Conservation (phyloP, 495 filamentous ascomycete species). For the Lichenothelia convexa region DNA sequence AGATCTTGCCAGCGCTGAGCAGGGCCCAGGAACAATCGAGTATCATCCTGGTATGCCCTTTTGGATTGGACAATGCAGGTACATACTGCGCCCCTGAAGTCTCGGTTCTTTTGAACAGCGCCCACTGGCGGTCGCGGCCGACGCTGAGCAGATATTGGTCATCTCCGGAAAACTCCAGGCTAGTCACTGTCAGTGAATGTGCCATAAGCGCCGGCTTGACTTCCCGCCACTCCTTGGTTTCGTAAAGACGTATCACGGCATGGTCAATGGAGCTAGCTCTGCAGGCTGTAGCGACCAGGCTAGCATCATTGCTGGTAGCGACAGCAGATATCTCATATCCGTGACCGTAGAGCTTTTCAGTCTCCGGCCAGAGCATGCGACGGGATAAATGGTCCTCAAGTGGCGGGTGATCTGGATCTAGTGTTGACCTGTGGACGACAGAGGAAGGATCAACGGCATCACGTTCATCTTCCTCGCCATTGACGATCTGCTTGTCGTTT, state of each 20-base stretch:
- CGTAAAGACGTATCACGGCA: conserved; percentile 81
- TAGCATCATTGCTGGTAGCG: conserved; percentile 56
- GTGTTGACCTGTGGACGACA: conserved; percentile 22
- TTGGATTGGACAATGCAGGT: conserved; percentile 44
- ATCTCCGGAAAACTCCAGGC: conserved; percentile 57
- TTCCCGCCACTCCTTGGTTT: conserved; percentile 72
- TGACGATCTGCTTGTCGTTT: conserved; percentile 21
- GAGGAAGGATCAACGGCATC: conserved; percentile 14
- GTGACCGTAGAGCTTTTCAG: conserved; percentile 94
- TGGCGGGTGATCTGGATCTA: conserved; percentile 48
- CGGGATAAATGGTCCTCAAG: conserved; percentile 77
- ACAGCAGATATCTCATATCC: conserved; percentile 94
- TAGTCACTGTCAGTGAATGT: conserved; percentile 70
- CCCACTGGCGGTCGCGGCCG: conserved; percentile 82
- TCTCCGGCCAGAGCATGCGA: conserved; percentile 88
- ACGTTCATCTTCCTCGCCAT: conserved; percentile 9
- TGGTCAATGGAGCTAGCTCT: conserved; percentile 83
- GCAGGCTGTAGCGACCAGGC: conserved; percentile 77
- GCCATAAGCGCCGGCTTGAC: conserved; percentile 60
- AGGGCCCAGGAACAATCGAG: conserved; percentile 71
- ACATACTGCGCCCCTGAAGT: conserved; percentile 27
- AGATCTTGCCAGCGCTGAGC: conserved; percentile 25
- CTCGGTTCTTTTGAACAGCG: conserved; percentile 41
- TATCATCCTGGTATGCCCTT: conserved; percentile 84
- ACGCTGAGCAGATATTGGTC: conserved; percentile 67